Conservation (phyloP, 2,329 filamentous ascomycete species). For the Talaromyces pinophilus region DNA sequence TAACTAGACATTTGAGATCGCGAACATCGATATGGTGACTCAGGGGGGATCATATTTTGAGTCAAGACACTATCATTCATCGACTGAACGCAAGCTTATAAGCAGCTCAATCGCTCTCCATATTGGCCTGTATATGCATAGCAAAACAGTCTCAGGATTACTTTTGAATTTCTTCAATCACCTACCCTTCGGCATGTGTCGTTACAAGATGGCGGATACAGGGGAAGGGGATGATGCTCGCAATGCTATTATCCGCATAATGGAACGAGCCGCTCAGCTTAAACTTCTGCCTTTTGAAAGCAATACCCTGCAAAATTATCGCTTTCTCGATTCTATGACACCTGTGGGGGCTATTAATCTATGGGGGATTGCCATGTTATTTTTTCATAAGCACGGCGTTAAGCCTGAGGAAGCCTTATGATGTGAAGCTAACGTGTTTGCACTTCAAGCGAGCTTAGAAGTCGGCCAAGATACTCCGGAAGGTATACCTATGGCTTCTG, state of each 20-base stretch:
- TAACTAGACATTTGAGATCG: background rate
- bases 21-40: background rate
- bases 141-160: background rate
- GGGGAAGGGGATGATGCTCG: background rate
- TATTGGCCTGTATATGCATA: no score
- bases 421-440: no score
- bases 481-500: no score
- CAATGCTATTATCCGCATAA: background rate
- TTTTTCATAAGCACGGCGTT: no score
- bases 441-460: no score
- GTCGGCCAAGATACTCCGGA: no score
- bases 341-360: no score
- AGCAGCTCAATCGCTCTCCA: background rate
- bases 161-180: background rate
- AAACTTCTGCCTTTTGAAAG: background rate
- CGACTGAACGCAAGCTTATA: background rate
- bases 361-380: no score
- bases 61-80: background rate
- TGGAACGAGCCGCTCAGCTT: background rate
- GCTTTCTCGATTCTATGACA: no score
- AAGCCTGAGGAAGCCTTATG: no score
- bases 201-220: background rate
- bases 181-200: background rate
- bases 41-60: background rate
- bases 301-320: no score